phyloP scores from a whole-genome alignment of 2,329 filamentous ascomycete species.

The Pestalotiopsis sp. region DNA sequence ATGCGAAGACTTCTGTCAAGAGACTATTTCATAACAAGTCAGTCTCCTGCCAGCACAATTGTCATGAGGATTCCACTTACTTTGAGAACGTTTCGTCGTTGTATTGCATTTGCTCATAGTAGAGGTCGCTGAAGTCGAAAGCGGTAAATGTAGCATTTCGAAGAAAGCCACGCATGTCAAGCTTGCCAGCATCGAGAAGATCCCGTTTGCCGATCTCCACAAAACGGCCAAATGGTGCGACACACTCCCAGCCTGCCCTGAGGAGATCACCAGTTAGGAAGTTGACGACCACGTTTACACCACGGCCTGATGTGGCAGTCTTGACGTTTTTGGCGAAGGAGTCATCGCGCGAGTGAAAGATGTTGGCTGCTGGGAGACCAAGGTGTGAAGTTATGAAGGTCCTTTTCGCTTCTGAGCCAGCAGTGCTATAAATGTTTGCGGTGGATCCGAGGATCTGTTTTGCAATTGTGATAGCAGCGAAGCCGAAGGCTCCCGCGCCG shows the following conservation, averaged over 20 bases:
- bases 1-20: slow-evolving; percentile 10
- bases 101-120: no score
- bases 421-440: slow-evolving; percentile 24
- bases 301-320: slow-evolving; percentile 3
- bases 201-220: slow-evolving; percentile 16
- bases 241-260: no score
- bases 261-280: no score
- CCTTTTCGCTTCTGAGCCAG: slow-evolving; percentile 19
- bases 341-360: slow-evolving; percentile 13
- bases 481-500: neutral
- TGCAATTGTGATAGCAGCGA: slow-evolving; percentile 4
- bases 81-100: no score
- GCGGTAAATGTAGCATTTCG: slow-evolving; percentile 31
- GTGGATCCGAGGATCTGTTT: slow-evolving; percentile 2
- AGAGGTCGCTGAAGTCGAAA: no score
- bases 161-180: slow-evolving; percentile 26
- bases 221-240: no score
- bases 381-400: slow-evolving; percentile 21
- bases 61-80: slow-evolving; percentile 13
- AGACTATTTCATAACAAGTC: neutral
- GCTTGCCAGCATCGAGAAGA: slow-evolving; percentile 6
- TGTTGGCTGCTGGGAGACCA: slow-evolving; percentile 22
- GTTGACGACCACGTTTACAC: slow-evolving; percentile 1
- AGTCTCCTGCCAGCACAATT: neutral
- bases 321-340: slow-evolving; percentile 12